A percentile compares a stretch with the other conserved stretches of the same genome.
phyloP scores from a whole-genome alignment of 495 filamentous ascomycete species.

The Annulohypoxylon moriforme region DNA sequence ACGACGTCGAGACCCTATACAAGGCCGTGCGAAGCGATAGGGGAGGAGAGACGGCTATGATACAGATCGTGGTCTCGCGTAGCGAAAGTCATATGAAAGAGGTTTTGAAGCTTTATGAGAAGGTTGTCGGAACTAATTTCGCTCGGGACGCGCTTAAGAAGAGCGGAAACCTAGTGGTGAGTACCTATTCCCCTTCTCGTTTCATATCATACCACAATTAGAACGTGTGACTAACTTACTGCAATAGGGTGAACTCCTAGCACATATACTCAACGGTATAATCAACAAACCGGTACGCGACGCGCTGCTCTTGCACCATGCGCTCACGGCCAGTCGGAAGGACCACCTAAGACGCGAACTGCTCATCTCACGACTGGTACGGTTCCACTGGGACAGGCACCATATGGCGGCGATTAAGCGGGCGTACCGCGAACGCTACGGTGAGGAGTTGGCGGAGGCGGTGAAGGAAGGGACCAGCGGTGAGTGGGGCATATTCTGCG shows the following conservation, averaged over 20 bases:
- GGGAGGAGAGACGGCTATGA: slow-evolving; percentile 92
- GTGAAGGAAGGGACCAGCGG: slow-evolving; percentile 62
- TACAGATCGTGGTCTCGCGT: slow-evolving; percentile 81
- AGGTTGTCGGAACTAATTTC: slow-evolving; percentile 78
- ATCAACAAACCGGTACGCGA: slow-evolving; percentile 96
- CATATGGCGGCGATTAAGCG: slow-evolving; percentile 78
- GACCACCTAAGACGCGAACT: slow-evolving; percentile 81
- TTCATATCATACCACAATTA: neutral
- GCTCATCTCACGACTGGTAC: slow-evolving; percentile 81
- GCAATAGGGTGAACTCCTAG: slow-evolving; percentile 87
- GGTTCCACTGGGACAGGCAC: slow-evolving; percentile 84
- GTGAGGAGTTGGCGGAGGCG: slow-evolving; percentile 73
- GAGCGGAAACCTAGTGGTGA: slow-evolving; percentile 89
- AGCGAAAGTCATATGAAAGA: slow-evolving; percentile 85
- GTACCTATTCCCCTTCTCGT: slow-evolving; percentile 50
- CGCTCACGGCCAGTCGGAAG: slow-evolving; percentile 70
- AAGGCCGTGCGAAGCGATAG: slow-evolving; percentile 75
- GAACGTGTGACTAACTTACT: slow-evolving; percentile 23
- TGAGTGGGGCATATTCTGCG: slow-evolving; percentile 65
- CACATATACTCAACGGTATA: slow-evolving; percentile 95
- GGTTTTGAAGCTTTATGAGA: slow-evolving; percentile 78
- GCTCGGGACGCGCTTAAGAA: slow-evolving; percentile 87
- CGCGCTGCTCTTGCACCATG: slow-evolving; percentile 93
- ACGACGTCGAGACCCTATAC: slow-evolving; percentile 78
- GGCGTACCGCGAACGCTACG: slow-evolving; percentile 78